A percentile compares a stretch with the other conserved stretches of the same genome.
These are phyloP conservation scores for Creolimax fragrantissima DNA, from an alignment of 78 protist genomes.

Conservation along the genomic window DNA sequence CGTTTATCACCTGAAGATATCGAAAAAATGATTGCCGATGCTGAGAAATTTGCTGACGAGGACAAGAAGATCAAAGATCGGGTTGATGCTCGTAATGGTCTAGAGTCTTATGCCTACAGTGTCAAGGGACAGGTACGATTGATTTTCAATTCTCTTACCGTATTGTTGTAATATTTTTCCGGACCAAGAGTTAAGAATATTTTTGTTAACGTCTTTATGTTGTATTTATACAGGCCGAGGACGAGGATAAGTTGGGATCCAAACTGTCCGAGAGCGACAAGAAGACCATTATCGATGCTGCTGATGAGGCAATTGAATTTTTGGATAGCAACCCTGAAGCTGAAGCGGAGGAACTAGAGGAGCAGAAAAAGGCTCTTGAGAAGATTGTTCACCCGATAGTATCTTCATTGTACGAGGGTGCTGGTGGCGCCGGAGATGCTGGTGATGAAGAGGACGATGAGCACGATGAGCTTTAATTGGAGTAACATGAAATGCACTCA, in stretches of 20 bases:
- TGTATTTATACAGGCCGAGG: slow-evolving; percentile 18
- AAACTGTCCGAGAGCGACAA: slow-evolving; percentile 90
- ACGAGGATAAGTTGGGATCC: slow-evolving; percentile 71
- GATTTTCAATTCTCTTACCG: not conserved
- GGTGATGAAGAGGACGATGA: slow-evolving; percentile 58
- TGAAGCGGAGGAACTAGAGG: slow-evolving; percentile 87
- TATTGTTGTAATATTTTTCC: not conserved
- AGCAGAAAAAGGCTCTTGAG: slow-evolving; percentile 82
- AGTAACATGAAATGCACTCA: too few relatives aligned
- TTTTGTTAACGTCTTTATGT: not conserved
- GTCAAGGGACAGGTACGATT: slow-evolving; percentile 36
- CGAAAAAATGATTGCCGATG: slow-evolving; percentile 85
- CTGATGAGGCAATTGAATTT: slow-evolving; percentile 83
- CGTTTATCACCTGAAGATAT: slow-evolving; percentile 80
- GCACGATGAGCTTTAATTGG: slow-evolving; percentile 80
- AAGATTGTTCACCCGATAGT: slow-evolving; percentile 86
- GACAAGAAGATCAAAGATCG: slow-evolving; percentile 62
- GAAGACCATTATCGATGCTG: slow-evolving; percentile 55
- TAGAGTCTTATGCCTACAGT: slow-evolving; percentile 73
- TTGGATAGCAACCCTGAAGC: slow-evolving; percentile 78
- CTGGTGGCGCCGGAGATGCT: slow-evolving; percentile 58
- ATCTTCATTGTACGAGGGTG: slow-evolving; percentile 67
- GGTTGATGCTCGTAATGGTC: slow-evolving; percentile 69
- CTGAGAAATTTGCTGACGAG: slow-evolving; percentile 79
- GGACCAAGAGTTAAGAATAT: not conserved